Conservation (phyloP, 495 filamentous ascomycete species). For the Stereocaulon alpinum region DNA sequence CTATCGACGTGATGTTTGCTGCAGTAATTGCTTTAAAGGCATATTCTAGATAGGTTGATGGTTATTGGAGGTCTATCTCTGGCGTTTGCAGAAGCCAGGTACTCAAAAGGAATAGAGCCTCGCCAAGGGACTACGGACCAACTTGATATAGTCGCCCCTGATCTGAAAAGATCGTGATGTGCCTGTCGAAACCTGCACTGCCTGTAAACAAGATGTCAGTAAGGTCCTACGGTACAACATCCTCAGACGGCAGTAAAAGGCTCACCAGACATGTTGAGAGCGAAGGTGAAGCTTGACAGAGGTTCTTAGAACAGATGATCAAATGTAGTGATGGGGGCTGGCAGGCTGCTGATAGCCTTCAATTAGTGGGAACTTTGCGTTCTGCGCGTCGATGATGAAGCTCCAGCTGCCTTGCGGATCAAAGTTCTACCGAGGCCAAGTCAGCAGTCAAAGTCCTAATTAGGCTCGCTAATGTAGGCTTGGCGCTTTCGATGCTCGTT, state of each 20-base stretch:
- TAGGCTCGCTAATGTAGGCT: background rate
- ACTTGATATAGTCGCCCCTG: slow-evolving; percentile 98
- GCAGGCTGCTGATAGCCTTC: background rate
- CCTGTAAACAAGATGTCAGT: slow-evolving; percentile 41
- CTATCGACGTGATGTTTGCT: slow-evolving; percentile 96
- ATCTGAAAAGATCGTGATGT: slow-evolving; percentile 99
- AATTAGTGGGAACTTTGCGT: background rate
- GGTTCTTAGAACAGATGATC: background rate
- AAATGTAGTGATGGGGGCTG: background rate
- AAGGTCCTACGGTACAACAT: background rate
- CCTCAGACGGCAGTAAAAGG: background rate
- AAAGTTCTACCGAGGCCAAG: slow-evolving; percentile 5
- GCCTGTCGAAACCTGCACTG: slow-evolving; percentile 92
- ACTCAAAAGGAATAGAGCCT: background rate
- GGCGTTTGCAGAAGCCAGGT: background rate
- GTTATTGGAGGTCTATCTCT: background rate
- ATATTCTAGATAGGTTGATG: slow-evolving; percentile 62
- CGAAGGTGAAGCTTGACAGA: background rate
- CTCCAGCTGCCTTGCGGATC: background rate
- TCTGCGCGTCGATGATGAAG: slow-evolving; percentile 7
- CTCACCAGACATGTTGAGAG: slow-evolving; percentile 13
- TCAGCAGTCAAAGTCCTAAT: background rate
- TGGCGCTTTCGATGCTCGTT: background rate
- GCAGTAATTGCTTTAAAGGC: slow-evolving; percentile 99
- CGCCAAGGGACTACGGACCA: slow-evolving; percentile 54